Evolutionary conservation across 306 rosid species (phyloP).

Genomic region (Arachis hypogaea): DNA sequence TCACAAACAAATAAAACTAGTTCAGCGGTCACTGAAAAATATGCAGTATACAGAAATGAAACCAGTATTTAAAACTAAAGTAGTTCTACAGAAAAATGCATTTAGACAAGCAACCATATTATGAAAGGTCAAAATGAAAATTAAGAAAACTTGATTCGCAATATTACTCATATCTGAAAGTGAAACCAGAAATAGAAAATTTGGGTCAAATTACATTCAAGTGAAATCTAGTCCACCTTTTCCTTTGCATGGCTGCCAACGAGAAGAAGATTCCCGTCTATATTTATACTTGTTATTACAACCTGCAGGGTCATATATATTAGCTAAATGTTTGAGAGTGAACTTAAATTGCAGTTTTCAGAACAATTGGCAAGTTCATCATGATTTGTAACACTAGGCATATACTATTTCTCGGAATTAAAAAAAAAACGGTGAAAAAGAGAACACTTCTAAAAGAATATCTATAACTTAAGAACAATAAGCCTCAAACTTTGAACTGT

Average conservation of each 20-base stretch:
- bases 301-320: constrained; percentile 51
- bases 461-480: not conserved
- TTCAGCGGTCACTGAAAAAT: not conserved
- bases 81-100: not conserved
- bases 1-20: constrained; percentile 36
- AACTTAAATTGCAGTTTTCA: not conserved
- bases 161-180: not conserved
- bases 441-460: constrained; percentile 9
- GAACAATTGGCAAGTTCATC: constrained; percentile 5
- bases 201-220: not conserved
- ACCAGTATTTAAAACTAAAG: not conserved
- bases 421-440: not conserved
- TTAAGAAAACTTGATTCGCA: not conserved
- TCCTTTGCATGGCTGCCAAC: constrained; percentile 42
- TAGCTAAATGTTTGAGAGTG: constrained; percentile 24
- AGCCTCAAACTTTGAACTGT: constrained; percentile 2
- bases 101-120: not conserved
- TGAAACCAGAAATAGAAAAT: constrained; percentile 18
- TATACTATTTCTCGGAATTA: constrained; percentile 3
- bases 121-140: not conserved
- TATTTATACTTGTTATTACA: constrained; percentile 65
- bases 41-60: not conserved
- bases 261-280: constrained; percentile 48
- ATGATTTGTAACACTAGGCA: constrained; percentile 1
- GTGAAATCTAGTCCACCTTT: constrained; percentile 37